These are phyloP conservation scores for Lactifluus hygrophoroides DNA, from an alignment of 768 basidiomycete species.

Conservation along the genomic window DNA sequence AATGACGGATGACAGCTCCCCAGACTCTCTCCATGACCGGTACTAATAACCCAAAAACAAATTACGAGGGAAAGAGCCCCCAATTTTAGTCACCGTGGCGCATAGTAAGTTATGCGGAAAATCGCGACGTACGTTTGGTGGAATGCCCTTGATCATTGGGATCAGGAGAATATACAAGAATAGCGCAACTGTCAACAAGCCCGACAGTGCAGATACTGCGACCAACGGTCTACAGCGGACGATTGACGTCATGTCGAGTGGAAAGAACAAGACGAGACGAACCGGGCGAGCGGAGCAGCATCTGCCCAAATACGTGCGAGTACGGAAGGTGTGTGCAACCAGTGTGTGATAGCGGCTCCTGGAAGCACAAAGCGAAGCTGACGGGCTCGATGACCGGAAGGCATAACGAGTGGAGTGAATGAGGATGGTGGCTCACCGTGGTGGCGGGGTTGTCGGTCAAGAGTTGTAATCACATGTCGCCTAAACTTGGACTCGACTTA, in stretches of 20 bases:
- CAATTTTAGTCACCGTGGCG: constrained; percentile 23
- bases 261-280: not conserved
- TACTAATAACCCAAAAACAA: constrained; percentile 38
- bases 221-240: constrained; percentile 40
- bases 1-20: constrained; percentile 57
- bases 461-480: constrained; percentile 12
- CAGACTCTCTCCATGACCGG: constrained; percentile 64
- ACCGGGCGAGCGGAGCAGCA: constrained; percentile 50
- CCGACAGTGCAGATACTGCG: constrained; percentile 44
- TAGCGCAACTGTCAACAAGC: constrained; percentile 52
- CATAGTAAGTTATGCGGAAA: not conserved
- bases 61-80: too few species aligned
- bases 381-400: constrained; percentile 40
- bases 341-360: constrained; percentile 55
- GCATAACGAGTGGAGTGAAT: not conserved
- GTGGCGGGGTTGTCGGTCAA: not conserved
- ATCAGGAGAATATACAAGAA: constrained; percentile 65
- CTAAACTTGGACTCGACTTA: not conserved
- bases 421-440: not conserved
- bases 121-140: constrained; percentile 51
- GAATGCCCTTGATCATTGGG: constrained; percentile 57
- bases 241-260: not conserved
- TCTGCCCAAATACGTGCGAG: constrained; percentile 37
- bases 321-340: constrained; percentile 46
- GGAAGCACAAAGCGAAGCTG: constrained; percentile 74